These are phyloP conservation scores for Harrya chromipes DNA, from an alignment of 768 basidiomycete genomes.

Conservation along the genomic window DNA sequence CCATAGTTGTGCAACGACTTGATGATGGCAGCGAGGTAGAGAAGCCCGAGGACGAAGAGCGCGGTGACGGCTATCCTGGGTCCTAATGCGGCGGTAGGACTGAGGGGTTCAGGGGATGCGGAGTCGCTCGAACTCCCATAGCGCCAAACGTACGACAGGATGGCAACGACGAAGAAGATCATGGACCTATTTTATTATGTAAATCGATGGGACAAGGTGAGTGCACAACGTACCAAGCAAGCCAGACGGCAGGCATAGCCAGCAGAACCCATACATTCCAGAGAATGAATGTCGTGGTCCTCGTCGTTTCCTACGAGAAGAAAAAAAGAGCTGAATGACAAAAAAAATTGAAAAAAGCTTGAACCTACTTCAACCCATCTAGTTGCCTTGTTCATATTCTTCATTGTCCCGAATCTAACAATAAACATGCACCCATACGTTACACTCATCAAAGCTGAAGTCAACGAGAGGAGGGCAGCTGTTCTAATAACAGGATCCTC, in stretches of 20 bases:
- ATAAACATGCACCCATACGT: conserved; percentile 75
- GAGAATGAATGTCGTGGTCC: conserved; percentile 42
- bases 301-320: conserved; percentile 51
- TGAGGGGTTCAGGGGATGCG: conserved; percentile 34
- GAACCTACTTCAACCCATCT: conserved; percentile 66
- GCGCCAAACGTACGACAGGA: conserved; percentile 67
- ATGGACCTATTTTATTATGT: conserved; percentile 47
- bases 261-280: conserved; percentile 74
- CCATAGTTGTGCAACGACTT: conserved; percentile 62
- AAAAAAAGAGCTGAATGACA: neutral
- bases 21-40: conserved; percentile 62
- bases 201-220: neutral
- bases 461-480: conserved; percentile 58
- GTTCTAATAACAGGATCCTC: conserved; percentile 62
- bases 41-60: conserved; percentile 53
- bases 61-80: conserved; percentile 55
- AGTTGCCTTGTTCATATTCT: conserved; percentile 65
- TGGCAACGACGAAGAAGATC: conserved; percentile 58
- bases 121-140: conserved; percentile 48
- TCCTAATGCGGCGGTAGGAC: conserved; percentile 39
- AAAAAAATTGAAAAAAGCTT: neutral
- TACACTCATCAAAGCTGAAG: conserved; percentile 67
- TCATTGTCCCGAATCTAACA: conserved; percentile 68
- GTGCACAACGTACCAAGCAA: conserved; percentile 50
- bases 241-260: conserved; percentile 66